A percentile compares a stretch with the other conserved stretches of the same genome.
Evolutionary conservation across 768 basidiomycete genomes (phyloP).

Genomic region (Calocera cornea): DNA sequence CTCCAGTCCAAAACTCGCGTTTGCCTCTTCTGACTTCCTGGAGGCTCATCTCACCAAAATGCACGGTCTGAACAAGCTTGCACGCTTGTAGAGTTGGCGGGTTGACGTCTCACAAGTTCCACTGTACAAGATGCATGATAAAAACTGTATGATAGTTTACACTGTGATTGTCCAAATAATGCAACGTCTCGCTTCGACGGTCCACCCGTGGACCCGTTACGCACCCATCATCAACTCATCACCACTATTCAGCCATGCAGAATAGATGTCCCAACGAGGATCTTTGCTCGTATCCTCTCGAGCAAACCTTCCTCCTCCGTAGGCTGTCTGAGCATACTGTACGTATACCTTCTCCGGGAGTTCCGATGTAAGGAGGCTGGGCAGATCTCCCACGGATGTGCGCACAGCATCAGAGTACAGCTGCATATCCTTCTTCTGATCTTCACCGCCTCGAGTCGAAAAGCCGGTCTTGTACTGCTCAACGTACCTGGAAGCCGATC

Average conservation of each 20-base stretch:
- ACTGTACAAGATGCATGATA: background rate
- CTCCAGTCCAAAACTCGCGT: no score
- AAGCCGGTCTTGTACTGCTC: conserved; percentile 57
- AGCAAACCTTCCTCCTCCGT: background rate
- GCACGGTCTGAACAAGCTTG: no score
- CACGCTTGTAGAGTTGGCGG: background rate
- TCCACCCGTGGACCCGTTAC: background rate
- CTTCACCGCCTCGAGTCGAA: conserved; percentile 39
- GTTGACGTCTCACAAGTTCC: background rate
- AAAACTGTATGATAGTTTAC: background rate
- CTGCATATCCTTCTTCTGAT: conserved; percentile 46
- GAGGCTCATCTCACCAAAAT: no score
- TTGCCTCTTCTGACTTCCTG: no score
- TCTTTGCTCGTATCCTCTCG: background rate
- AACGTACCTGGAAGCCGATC: conserved; percentile 40
- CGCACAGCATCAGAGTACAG: conserved; percentile 42
- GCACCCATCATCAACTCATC: background rate
- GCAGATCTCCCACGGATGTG: conserved; percentile 29
- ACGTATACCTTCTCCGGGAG: conserved; percentile 14
- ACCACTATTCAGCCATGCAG: background rate
- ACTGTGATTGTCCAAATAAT: background rate
- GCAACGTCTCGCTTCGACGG: background rate
- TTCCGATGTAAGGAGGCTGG: conserved; percentile 5
- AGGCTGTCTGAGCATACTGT: conserved; percentile 14
- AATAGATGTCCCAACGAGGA: background rate